Conservation (phyloP, 2,329 filamentous ascomycete genomes). For the Cladobotryum protrusum region DNA sequence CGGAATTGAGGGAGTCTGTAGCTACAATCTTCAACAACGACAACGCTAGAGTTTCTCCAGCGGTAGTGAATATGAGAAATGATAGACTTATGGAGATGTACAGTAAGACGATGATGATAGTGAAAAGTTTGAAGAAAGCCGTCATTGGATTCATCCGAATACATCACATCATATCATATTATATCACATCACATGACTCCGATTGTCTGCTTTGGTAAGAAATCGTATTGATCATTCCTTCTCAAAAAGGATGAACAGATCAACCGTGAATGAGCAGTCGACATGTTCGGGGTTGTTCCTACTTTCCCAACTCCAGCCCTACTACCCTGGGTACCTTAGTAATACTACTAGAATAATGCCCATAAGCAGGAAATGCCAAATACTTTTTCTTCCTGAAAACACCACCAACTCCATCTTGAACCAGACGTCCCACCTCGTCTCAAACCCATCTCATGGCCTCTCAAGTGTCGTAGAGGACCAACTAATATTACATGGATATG, state of each 20-base stretch:
- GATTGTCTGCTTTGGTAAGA: not conserved
- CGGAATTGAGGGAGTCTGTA: slow-evolving; percentile 9
- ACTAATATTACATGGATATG: slow-evolving; percentile 11
- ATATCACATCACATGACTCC: too few relatives aligned
- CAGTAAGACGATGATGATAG: too few relatives aligned
- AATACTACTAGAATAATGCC: too few relatives aligned
- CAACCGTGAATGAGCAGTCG: slow-evolving; percentile 7
- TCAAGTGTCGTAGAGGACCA: slow-evolving; percentile 7
- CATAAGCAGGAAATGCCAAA: not conserved
- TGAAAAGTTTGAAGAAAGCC: too few relatives aligned
- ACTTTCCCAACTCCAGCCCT: slow-evolving; percentile 11
- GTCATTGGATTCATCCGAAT: too few relatives aligned
- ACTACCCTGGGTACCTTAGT: slow-evolving; percentile 1
- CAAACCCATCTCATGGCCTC: not conserved
- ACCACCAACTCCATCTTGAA: too few relatives aligned
- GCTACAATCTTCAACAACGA: not conserved
- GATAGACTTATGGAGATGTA: too few relatives aligned
- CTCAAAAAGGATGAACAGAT: slow-evolving; percentile 9
- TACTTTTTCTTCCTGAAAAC: slow-evolving; percentile 4
- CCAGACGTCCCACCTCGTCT: not conserved
- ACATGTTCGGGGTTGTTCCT: slow-evolving; percentile 7
- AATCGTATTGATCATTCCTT: slow-evolving; percentile 8
- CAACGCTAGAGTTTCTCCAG: too few relatives aligned
- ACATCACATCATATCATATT: too few relatives aligned
- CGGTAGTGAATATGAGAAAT: too few relatives aligned